Evolutionary conservation across 257 asterid species (phyloP), one percentile per base, ranked within the genome.

Genomic region (Gardenia jasminoides): DNA sequence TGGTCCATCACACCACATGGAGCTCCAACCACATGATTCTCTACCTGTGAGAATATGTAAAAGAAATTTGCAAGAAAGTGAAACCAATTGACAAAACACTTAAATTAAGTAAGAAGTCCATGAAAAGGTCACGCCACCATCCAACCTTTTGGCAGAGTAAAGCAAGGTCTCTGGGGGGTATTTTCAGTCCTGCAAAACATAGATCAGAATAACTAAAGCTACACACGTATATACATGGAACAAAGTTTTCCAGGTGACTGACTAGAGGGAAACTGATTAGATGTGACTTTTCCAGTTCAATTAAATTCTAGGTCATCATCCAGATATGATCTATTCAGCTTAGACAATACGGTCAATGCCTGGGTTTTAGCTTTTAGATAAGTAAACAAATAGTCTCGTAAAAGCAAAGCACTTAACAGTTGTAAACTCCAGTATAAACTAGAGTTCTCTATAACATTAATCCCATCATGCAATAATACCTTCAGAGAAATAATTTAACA

Each of bases 1-100:
- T 96, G 99, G 82, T 96, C 99, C 99, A 96, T 96, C 69, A 96
- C 98, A 20, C 98, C 99, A 76, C 99, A 96, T 22, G 98, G 99
- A 83, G 99, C 99, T 86, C 99, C 98, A 68, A 96, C 98, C 41
- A 96, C 90, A 84, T 90, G 97, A 90, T 96, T 96, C 83, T 96
- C 99, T 82, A 96, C 98, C 99, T 95, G 76, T 43, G 33, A 81
- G 72, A 33, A 54, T 36, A 44, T 52, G 30, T n/a, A 24, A 72
- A 33, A 41, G 31, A 58, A 44, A 24, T 64, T 24, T 12, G 50
- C 7, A 41, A 46, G 36, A 82, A 36, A 28, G 39, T 62, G 3
- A 24, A 17, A 43, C 8, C 65, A 74, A 22, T 33, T 44, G 62
- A 15, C 41, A 4, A 64, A 67, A 69, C 4, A 3, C 7, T 54